Evolutionary conservation across 2,329 filamentous ascomycete genomes (phyloP).

Genomic region (Colletotrichum gigasporum): DNA sequence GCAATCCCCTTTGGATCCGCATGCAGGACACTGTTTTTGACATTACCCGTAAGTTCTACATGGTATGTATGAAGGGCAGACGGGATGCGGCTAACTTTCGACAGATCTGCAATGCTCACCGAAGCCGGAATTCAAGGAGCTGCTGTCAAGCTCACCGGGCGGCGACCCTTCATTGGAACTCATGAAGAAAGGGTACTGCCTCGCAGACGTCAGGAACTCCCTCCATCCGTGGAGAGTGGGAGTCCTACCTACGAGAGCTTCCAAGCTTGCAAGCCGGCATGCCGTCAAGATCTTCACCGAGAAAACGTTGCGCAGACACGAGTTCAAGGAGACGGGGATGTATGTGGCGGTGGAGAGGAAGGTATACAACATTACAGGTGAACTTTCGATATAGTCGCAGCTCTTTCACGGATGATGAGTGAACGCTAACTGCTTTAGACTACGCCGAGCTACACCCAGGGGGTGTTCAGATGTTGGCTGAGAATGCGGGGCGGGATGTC

Average conservation of each 20-base stretch:
- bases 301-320: not conserved
- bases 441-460: constrained; percentile 29
- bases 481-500: constrained; percentile 18
- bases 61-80: too few species aligned
- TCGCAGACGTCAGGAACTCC: not conserved
- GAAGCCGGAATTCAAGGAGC: not conserved
- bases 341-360: constrained; percentile 17
- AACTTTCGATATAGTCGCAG: too few species aligned
- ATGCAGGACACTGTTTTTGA: constrained; percentile 21
- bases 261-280: not conserved
- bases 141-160: not conserved
- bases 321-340: constrained; percentile 14
- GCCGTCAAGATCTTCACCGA: not conserved
- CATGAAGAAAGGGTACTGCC: not conserved
- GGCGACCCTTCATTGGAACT: constrained; percentile 16
- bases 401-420: too few species aligned
- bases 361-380: constrained; percentile 33
- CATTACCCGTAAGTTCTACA: constrained; percentile 17
- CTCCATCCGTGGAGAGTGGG: constrained; percentile 5
- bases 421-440: constrained; percentile 11
- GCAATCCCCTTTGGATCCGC: constrained; percentile 3
- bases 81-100: not conserved
- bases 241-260: not conserved
- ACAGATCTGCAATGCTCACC: not conserved
- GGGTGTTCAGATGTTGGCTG: not conserved